Conservation (phyloP, 2,329 filamentous ascomycete species). For the Alternaria arbusti region DNA sequence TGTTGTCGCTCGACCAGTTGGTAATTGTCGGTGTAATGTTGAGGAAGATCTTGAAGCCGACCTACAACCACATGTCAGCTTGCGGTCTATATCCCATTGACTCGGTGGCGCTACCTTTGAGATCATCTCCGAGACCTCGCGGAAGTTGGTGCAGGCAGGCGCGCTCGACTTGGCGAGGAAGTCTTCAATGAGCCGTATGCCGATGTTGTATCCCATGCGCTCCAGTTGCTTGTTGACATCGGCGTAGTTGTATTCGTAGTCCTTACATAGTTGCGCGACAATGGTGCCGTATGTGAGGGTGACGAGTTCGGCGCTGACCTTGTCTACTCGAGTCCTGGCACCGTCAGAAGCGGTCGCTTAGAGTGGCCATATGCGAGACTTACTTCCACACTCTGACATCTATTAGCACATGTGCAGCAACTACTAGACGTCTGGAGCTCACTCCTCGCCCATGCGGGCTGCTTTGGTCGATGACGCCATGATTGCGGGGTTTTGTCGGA, state of each 20-base stretch:
- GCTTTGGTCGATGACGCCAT: conserved; percentile 67
- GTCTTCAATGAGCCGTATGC: conserved; percentile 92
- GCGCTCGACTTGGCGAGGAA: conserved; percentile 95
- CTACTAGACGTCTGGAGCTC: conserved; percentile 49
- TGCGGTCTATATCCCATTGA: background rate
- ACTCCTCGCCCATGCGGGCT: conserved; percentile 77
- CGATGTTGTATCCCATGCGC: conserved; percentile 99
- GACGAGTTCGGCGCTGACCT: conserved; percentile 96
- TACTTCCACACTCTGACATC: conserved; percentile 85
- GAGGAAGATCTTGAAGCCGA: conserved; percentile 98
- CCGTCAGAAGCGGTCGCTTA: conserved; percentile 27
- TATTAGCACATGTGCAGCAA: conserved; percentile 38
- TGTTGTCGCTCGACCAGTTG: conserved; percentile 95
- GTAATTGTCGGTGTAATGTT: conserved; percentile 93
- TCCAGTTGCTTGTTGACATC: conserved; percentile 98
- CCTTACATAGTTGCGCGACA: conserved; percentile 93
- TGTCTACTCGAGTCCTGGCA: conserved; percentile 86
- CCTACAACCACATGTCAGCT: conserved; percentile 57
- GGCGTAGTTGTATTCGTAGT: conserved; percentile 91
- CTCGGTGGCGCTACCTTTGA: conserved; percentile 68
- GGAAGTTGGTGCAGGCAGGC: conserved; percentile 87
- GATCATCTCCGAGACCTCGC: conserved; percentile 96
- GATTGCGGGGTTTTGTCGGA: background rate
- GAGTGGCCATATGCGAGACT: conserved; percentile 50
- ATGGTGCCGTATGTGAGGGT: conserved; percentile 98